A percentile compares a stretch with the other conserved stretches of the same genome.
Conservation (phyloP, 2,329 filamentous ascomycete genomes). For the Colletotrichum sp. region DNA sequence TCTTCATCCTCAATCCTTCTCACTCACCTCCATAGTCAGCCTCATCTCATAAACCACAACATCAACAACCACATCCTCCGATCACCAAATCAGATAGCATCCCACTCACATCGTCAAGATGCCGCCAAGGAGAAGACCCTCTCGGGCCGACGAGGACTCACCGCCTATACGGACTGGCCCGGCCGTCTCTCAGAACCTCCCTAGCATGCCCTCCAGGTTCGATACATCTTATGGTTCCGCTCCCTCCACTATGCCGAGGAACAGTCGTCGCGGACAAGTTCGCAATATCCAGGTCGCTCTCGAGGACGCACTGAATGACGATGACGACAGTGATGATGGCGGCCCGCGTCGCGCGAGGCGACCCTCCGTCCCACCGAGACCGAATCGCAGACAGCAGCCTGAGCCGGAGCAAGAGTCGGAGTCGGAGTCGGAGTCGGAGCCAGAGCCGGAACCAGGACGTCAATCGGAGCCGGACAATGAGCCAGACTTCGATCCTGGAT, state of each 20-base stretch:
- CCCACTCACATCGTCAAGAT: neutral
- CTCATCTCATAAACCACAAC: neutral
- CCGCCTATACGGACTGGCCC: slow-evolving; percentile 4
- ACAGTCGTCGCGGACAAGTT: slow-evolving; percentile 23
- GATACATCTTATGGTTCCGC: slow-evolving; percentile 28
- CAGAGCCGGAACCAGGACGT: neutral
- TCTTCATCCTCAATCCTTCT: neutral
- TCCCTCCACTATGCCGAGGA: slow-evolving; percentile 20
- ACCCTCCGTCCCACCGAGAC: neutral
- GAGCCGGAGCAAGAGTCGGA: neutral
- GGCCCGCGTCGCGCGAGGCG: neutral
- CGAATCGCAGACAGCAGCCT: neutral
- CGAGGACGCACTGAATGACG: slow-evolving; percentile 19
- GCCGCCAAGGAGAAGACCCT: slow-evolving; percentile 11
- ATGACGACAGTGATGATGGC: neutral
- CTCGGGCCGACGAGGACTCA: neutral
- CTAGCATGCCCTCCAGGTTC: slow-evolving; percentile 23
- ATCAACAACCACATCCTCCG: neutral
- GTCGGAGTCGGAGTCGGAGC: neutral
- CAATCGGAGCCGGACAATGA: neutral
- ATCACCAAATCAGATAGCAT: neutral
- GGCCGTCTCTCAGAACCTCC: slow-evolving; percentile 24
- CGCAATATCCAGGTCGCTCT: slow-evolving; percentile 24
- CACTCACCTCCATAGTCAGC: neutral
- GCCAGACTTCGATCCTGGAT: neutral